Evolutionary conservation across 2,329 filamentous ascomycete species (phyloP).

Genomic region (Colletotrichum euphorbiae): DNA sequence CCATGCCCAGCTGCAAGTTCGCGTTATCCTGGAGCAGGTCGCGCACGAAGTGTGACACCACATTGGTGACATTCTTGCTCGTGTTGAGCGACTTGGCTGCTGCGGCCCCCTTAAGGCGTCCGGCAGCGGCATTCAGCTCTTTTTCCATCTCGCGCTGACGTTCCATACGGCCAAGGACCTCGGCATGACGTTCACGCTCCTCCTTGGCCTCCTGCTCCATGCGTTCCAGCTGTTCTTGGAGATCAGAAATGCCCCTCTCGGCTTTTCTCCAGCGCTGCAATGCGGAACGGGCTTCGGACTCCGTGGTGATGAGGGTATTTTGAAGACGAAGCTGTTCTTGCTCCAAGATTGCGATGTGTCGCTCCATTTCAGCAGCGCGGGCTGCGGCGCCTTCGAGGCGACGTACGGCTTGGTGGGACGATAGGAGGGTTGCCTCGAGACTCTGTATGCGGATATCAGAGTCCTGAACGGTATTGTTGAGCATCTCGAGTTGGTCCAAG

Average conservation of each 20-base stretch:
- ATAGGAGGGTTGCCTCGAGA: slow-evolving; percentile 80
- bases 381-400: slow-evolving; percentile 79
- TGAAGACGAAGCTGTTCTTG: slow-evolving; percentile 82
- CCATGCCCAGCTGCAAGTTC: slow-evolving; percentile 89
- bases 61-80: slow-evolving; percentile 70
- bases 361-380: slow-evolving; percentile 82
- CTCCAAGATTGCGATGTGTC: slow-evolving; percentile 83
- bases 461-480: slow-evolving; percentile 83
- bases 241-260: slow-evolving; percentile 79
- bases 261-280: slow-evolving; percentile 87
- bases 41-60: slow-evolving; percentile 96
- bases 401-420: slow-evolving; percentile 81
- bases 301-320: slow-evolving; percentile 72
- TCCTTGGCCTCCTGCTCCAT: slow-evolving; percentile 87
- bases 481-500: slow-evolving; percentile 83
- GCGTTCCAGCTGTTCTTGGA: slow-evolving; percentile 88
- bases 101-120: slow-evolving; percentile 83
- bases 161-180: slow-evolving; percentile 86
- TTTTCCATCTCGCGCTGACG: slow-evolving; percentile 83
- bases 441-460: slow-evolving; percentile 84
- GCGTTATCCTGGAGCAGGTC: slow-evolving; percentile 97
- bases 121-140: slow-evolving; percentile 83
- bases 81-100: slow-evolving; percentile 74
- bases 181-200: slow-evolving; percentile 83
- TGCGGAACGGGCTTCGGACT: slow-evolving; percentile 82